Evolutionary conservation across 331 rosid genomes (phyloP), one percentile per base, ranked within the genome.

Genomic region (Rosa hybrid): DNA sequence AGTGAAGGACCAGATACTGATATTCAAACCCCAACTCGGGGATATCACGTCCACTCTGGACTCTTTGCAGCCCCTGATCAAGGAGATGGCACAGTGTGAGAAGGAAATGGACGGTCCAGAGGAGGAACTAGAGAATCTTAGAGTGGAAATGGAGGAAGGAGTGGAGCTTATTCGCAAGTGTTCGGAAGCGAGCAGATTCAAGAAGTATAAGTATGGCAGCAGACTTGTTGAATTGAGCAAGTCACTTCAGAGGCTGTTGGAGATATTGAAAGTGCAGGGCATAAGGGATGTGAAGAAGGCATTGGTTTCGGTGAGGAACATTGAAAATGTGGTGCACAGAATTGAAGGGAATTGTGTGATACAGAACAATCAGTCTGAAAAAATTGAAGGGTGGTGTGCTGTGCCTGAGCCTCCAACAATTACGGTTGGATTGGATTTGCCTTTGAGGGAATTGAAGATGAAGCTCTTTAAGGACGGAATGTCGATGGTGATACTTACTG

Each of bases 401-500:
- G 41, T 34, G 53, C 50, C 38, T 25, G 78, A 57, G 4, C 23
- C 50, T 1, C 69, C 54, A 8, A 3, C 14, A 3, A 9, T 44
- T 54, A 75, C 67, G 17, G 8, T 57, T 34, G 54, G 75, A 23
- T 8, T 53, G 75, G 41, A 53, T 25, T 11, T 5, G 50, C 39
- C 74, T 86, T 18, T 76, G 13, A 48, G 27, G 44, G 80, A 62
- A 54, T 44, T 91, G 83, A 91, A 75, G 88, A 12, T 39, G 41
- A 75, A 83, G 71, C 71, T 90, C 64, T 74, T 84, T 10, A 86
- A 45, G n/a, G 71, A 67, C 7, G 60, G 21, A 75, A 83, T 53
- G 0, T 59, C 63, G 1, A 51, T 84, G 5, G 50, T 78, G 45
- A 84, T 82, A 13, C 80, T 90, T 74, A 90, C 88, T 51, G 94